A percentile compares a stretch with the other conserved stretches of the same genome.
These are phyloP conservation scores for Excoecaria cochinchinensis DNA, from an alignment of 345 rosid genomes.

Conservation along the genomic window DNA sequence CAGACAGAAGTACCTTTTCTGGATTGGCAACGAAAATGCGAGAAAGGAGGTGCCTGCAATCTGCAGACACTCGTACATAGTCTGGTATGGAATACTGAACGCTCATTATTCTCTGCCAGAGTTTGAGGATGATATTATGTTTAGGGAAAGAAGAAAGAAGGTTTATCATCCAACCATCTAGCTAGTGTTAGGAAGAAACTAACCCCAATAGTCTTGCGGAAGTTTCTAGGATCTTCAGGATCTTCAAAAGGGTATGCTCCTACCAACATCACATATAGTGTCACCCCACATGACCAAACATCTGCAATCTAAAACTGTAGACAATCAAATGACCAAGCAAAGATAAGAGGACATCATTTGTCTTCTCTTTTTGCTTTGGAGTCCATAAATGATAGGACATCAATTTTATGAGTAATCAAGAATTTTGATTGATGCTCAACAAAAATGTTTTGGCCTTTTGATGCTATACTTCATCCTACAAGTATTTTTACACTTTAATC, in stretches of 20 bases:
- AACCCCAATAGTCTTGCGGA: constrained; percentile 69
- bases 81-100: constrained; percentile 66
- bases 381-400: neutral
- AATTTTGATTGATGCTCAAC: neutral
- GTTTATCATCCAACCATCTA: neutral
- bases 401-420: neutral
- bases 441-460: neutral
- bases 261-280: constrained; percentile 71
- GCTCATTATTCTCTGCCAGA: constrained; percentile 57
- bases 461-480: neutral
- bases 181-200: constrained; percentile 12
- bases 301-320: constrained; percentile 51
- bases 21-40: constrained; percentile 66
- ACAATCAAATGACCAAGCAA: constrained; percentile 14
- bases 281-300: constrained; percentile 86
- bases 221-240: constrained; percentile 68
- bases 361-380: too few relatives aligned
- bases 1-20: constrained; percentile 40
- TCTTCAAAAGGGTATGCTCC: constrained; percentile 81
- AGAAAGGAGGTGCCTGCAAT: constrained; percentile 60
- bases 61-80: constrained; percentile 60
- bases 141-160: neutral
- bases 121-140: neutral
- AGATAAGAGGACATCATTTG: neutral
- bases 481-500: neutral